Evolutionary conservation across 352 stramenopile genomes (phyloP), one percentile per base, ranked within the genome.

Genomic region (Phytopythium montanum): DNA sequence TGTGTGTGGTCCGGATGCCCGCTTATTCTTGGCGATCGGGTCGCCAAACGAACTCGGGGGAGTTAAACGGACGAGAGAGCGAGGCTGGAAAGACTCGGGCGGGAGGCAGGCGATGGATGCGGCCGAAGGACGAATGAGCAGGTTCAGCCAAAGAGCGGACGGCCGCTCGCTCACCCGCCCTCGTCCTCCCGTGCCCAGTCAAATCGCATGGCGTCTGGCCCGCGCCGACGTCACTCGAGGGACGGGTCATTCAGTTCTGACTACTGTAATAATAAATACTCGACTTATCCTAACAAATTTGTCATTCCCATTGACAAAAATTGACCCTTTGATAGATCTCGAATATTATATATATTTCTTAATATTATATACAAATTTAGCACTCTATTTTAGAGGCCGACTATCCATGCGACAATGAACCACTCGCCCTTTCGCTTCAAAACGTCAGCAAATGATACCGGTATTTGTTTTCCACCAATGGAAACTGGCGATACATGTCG

Each of bases 341-440:
- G 10, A 12, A 38, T 2, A 8, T 38, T 12, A 12, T 12, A 38
- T 38, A 38, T 38, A 12, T 38, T 38, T 3, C 33, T 8, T 16
- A 38, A 16, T 38, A 8, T 38, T 8, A 38, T 38, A 38, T 7
- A 13, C 8, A 5, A 5, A 10, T 10, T 1, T 7, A 1, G 5
- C 31, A 36, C 12, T 36, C 14, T 38, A 38, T 38, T 38, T 38
- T 8, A 8, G 33, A 38, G 2, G 33, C 33, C 36, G 36, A 42
- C 36, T 18, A 5, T 1, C 2, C n/a, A n/a, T 28, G 23, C 25
- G 49, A 28, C n/a, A 18, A 52, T 9, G 42, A 54, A 54, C 42
- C 14, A 26, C 26, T 12, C 61, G 56, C 62, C 62, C 57, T 69
- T 64, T 69, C 62, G 62, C 62, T 59, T 48, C 45, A 33, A n/a